These are phyloP conservation scores for Rhipidocladum racemiflorum DNA, from an alignment of 176 grass and related monocot genomes.

Conservation along the genomic window DNA sequence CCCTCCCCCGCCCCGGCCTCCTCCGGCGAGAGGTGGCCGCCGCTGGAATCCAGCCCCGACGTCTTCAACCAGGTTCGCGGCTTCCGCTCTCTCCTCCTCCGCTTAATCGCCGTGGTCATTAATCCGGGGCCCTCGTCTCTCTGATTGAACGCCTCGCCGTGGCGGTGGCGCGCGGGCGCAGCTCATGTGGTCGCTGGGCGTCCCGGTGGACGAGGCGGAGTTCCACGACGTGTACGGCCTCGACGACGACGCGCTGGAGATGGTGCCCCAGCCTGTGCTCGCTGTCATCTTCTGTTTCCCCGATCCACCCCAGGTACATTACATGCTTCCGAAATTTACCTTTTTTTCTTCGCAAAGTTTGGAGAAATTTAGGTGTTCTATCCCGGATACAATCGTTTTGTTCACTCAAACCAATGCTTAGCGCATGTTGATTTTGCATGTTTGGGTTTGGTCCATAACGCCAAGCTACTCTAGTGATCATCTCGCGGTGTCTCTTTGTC, in stretches of 20 bases:
- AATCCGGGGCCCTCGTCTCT: background rate
- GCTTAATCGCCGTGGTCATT: background rate
- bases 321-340: background rate
- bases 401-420: background rate
- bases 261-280: conserved; percentile 76
- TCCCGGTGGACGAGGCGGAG: conserved; percentile 55
- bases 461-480: too few relatives aligned
- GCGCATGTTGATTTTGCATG: background rate
- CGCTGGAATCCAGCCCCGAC: conserved; percentile 79
- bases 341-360: background rate
- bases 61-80: conserved; percentile 70
- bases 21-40: conserved; percentile 62
- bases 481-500: background rate
- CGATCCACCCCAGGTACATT: conserved; percentile 43
- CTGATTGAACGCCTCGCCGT: background rate
- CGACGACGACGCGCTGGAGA: conserved; percentile 51
- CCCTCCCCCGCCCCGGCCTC: background rate
- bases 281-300: conserved; percentile 84
- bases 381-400: background rate
- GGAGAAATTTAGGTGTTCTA: background rate
- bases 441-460: background rate
- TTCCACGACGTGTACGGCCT: conserved; percentile 86
- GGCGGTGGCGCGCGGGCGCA: conserved; percentile 7
- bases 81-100: background rate
- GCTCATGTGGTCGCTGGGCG: conserved; percentile 84